Conservation (phyloP, 2,329 filamentous ascomycete species). For the Talaromyces sp. region DNA sequence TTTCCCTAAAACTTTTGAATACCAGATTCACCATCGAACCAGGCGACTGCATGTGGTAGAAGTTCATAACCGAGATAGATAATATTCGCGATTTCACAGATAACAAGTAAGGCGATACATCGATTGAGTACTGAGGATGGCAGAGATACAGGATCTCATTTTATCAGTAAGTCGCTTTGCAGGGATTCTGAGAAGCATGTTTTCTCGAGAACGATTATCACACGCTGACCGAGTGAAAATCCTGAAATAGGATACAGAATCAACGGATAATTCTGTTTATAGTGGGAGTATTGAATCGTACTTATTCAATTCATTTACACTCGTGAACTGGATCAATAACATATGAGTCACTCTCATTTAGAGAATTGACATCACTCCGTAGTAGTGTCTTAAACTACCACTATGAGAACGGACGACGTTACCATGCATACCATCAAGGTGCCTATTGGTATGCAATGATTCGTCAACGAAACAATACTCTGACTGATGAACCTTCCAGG, state of each 20-base stretch:
- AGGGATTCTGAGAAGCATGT: neutral
- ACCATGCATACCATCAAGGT: conserved; percentile 22
- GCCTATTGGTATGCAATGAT: conserved; percentile 19
- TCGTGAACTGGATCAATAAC: neutral
- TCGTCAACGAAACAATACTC: conserved; percentile 5
- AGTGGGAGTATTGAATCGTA: conserved; percentile 11
- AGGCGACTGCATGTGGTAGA: neutral
- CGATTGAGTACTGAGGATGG: neutral
- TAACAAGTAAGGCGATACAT: neutral
- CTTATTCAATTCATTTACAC: neutral
- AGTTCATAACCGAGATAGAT: neutral
- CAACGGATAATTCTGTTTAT: conserved; percentile 3
- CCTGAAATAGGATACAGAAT: neutral
- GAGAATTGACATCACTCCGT: conserved; percentile 13
- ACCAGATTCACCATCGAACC: neutral
- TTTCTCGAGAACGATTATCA: neutral
- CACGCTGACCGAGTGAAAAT: neutral
- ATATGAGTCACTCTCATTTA: neutral
- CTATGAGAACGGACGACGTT: conserved; percentile 26
- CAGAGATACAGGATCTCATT: neutral
- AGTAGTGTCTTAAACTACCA: conserved; percentile 20
- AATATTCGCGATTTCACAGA: neutral
- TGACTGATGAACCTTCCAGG: neutral
- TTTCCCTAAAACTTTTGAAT: neutral
- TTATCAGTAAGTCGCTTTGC: neutral